Conservation (phyloP, 345 rosid genomes). For the Cardamine resedifolia region DNA sequence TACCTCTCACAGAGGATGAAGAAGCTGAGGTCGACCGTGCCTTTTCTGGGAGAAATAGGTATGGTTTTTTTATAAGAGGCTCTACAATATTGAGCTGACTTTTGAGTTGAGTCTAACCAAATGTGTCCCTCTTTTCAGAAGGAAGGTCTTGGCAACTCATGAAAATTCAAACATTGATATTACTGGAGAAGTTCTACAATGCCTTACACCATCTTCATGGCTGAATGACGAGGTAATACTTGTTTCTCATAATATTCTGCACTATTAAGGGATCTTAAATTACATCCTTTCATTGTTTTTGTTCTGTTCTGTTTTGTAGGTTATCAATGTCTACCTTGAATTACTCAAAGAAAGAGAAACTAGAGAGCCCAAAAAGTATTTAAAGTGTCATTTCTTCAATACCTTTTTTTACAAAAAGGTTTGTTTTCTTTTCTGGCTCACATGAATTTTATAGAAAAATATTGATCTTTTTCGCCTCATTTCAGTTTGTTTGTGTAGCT, state of each 20-base stretch:
- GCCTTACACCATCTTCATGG: slow-evolving; percentile 82
- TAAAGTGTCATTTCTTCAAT: slow-evolving; percentile 91
- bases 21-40: slow-evolving; percentile 56
- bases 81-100: background rate
- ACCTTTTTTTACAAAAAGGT: slow-evolving; percentile 99
- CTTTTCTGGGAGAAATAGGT: slow-evolving; percentile 61
- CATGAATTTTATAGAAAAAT: background rate
- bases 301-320: slow-evolving; percentile 51
- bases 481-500: background rate
- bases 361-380: slow-evolving; percentile 78
- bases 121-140: slow-evolving; percentile 45
- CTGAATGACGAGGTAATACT: slow-evolving; percentile 87
- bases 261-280: background rate
- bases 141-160: slow-evolving; percentile 59
- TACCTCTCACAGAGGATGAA: slow-evolving; percentile 75
- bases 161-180: slow-evolving; percentile 69
- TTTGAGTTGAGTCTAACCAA: slow-evolving; percentile 1
- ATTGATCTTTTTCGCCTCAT: background rate
- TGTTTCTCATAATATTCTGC: background rate
- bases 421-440: slow-evolving; percentile 18
- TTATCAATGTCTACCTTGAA: slow-evolving; percentile 86
- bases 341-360: slow-evolving; percentile 92
- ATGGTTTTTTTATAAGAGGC: slow-evolving; percentile 14
- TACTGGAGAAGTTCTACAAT: slow-evolving; percentile 70
- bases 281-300: background rate